These are phyloP conservation scores for Magnaporthiopsis incrustans DNA, from an alignment of 2,329 filamentous ascomycete species.

Conservation along the genomic window DNA sequence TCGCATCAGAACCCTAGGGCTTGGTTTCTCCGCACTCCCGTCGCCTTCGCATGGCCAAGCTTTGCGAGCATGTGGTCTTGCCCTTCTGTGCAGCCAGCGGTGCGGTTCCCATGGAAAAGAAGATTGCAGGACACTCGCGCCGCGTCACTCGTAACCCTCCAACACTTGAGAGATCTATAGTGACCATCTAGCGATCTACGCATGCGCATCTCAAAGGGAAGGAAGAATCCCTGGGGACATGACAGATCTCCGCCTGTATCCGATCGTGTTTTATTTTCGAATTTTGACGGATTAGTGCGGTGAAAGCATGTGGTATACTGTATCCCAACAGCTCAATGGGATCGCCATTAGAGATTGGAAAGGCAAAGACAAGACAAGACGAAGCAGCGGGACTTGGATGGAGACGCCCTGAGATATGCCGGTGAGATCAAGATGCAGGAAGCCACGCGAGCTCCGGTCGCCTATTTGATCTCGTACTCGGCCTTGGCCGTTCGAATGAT, in stretches of 20 bases:
- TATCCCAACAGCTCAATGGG: neutral
- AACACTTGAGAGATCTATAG: neutral
- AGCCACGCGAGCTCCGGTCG: neutral
- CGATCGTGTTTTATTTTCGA: too few relatives aligned
- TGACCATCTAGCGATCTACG: too few relatives aligned
- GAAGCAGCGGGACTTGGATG: neutral
- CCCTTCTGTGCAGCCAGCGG: neutral
- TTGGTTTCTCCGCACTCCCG: too few relatives aligned
- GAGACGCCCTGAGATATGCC: neutral
- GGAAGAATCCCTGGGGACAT: too few relatives aligned
- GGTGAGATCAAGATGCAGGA: neutral
- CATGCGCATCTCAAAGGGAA: too few relatives aligned
- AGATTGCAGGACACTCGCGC: too few relatives aligned
- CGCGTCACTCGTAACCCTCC: neutral
- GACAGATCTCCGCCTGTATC: too few relatives aligned
- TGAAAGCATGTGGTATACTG: neutral
- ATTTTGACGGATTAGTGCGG: neutral
- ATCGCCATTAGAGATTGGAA: too few relatives aligned
- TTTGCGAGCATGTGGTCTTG: neutral
- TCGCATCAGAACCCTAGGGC: neutral
- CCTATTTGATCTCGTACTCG: constrained; percentile 12
- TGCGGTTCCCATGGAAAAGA: too few relatives aligned
- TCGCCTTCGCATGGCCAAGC: neutral
- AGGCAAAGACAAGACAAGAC: too few relatives aligned
- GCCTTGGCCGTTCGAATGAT: constrained; percentile 28